A percentile compares a stretch with the other conserved stretches of the same genome.
phyloP scores from a whole-genome alignment of 495 filamentous ascomycete species.

The Filosporella fistucella region DNA sequence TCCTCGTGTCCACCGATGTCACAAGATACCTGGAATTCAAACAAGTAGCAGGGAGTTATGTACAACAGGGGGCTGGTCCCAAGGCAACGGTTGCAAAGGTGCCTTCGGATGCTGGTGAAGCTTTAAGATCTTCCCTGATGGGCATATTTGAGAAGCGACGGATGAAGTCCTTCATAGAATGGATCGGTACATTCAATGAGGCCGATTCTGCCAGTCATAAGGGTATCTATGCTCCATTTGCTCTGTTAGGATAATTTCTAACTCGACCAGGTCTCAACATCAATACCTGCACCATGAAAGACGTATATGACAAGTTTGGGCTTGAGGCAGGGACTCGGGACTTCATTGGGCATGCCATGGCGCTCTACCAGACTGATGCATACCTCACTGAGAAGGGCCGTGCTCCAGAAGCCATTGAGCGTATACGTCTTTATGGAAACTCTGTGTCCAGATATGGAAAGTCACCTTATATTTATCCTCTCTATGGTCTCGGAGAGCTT shows the following conservation, averaged over 20 bases:
- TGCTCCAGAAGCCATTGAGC: conserved; percentile 83
- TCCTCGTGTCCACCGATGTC: conserved; percentile 93
- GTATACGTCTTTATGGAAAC: conserved; percentile 94
- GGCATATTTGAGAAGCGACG: conserved; percentile 95
- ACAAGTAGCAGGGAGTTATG: conserved; percentile 96
- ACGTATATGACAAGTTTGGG: conserved; percentile 96
- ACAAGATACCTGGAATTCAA: conserved; percentile 98
- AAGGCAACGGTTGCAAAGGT: conserved; percentile 94
- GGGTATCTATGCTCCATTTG: conserved; percentile 49
- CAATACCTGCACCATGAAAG: conserved; percentile 78
- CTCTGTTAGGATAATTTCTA: background rate
- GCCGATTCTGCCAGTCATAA: conserved; percentile 83
- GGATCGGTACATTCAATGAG: conserved; percentile 86
- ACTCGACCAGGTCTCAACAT: conserved; percentile 70
- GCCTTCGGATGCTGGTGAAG: conserved; percentile 88
- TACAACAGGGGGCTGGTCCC: conserved; percentile 76
- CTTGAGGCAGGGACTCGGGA: conserved; percentile 89
- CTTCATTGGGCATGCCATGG: conserved; percentile 98
- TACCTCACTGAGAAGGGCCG: conserved; percentile 71
- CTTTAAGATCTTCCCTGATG: conserved; percentile 89
- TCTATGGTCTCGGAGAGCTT: conserved; percentile 95
- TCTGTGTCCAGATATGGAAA: conserved; percentile 98
- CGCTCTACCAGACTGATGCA: conserved; percentile 82
- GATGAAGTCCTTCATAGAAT: conserved; percentile 95
- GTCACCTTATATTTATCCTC: conserved; percentile 98